Base-by-base conservation (phyloP, 2,329 filamentous ascomycete genomes). In the Arthrobotrys sinensis region DNA sequence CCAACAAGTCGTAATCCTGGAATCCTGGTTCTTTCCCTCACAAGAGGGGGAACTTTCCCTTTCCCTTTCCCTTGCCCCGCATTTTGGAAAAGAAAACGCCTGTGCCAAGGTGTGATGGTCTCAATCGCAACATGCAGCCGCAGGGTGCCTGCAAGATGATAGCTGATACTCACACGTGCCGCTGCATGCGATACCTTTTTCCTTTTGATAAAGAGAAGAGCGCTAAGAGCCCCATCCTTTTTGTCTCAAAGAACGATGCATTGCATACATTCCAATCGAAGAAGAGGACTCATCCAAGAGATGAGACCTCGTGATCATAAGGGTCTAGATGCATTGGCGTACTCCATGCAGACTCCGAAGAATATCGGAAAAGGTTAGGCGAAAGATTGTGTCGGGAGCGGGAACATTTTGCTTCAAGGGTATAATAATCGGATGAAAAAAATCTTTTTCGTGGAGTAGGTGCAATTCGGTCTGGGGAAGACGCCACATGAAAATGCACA, bases 111-210 rank as follows among this genome's bases (percentile, higher is more conserved):
- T 66, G 66, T 77, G 73, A 76, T 69, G 46, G 64, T 19, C 52
- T 62, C 52, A 45, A 63, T 46, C 19, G 38, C 55, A 43, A 71
- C 73, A 71, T 77, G 73, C 73, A 77, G 73, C 73, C 73, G 66
- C 73, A 66, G 66, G 60, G 66, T 65, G 40, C 46, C 66, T 77
- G 73, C 73, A 67, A 64, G 73, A 76, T 64, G 53, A 66, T 65
- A 53, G 57, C 65, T 70, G 73, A 70, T 66, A 66, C 70, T 77
- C 73, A 77, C 73, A 77, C 73, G 73, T 77, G 73, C 73, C 73
- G 73, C 73, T 77, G 66, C 66, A 77, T 70, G 73, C 73, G 64
- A 73, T 50, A 45, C 34, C 50, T 34, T 24, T 48, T 66, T 53
- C 28, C 34, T 73, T 53, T 63, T 73, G 50, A 73, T 19, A 11